Percentiles rank a stretch among this genome's conserved stretches.
Evolutionary conservation across 306 rosid species (phyloP).

Genomic region (Lathyrus tuberosus): DNA sequence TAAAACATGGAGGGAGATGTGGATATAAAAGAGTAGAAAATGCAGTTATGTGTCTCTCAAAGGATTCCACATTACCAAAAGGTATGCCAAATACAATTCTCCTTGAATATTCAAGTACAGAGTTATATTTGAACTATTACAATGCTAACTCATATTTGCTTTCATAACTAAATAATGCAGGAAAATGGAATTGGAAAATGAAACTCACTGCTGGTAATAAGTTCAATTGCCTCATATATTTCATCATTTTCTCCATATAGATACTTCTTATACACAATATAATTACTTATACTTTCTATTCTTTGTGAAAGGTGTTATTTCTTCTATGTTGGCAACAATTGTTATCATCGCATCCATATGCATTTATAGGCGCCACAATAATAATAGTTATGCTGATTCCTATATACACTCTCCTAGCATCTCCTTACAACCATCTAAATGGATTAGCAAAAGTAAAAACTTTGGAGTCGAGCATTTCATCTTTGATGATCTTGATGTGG

Average conservation of each 20-base stretch:
- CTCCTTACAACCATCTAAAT: slow-evolving; percentile 48
- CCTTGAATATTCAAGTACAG: too few relatives aligned
- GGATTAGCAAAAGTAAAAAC: slow-evolving; percentile 35
- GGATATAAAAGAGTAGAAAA: slow-evolving; percentile 24
- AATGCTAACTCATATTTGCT: too few relatives aligned
- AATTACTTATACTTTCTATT: too few relatives aligned
- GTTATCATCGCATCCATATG: background rate
- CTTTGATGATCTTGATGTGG: slow-evolving; percentile 66
- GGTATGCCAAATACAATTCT: too few relatives aligned
- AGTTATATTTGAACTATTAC: too few relatives aligned
- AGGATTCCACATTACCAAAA: too few relatives aligned
- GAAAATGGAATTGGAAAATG: too few relatives aligned
- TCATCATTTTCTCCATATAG: too few relatives aligned
- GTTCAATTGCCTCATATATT: too few relatives aligned
- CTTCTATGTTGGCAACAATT: slow-evolving; percentile 10
- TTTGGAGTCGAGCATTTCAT: slow-evolving; percentile 60
- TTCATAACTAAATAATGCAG: too few relatives aligned
- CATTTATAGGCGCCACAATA: slow-evolving; percentile 25
- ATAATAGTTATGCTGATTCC: slow-evolving; percentile 27
- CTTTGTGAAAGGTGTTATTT: slow-evolving; percentile 13
- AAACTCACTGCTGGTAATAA: too few relatives aligned
- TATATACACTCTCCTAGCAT: slow-evolving; percentile 41
- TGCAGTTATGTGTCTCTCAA: slow-evolving; percentile 32
- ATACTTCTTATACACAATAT: too few relatives aligned
- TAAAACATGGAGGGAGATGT: slow-evolving; percentile 38